Conservation (phyloP, 345 rosid species). For the Capsella bursapastoris region DNA sequence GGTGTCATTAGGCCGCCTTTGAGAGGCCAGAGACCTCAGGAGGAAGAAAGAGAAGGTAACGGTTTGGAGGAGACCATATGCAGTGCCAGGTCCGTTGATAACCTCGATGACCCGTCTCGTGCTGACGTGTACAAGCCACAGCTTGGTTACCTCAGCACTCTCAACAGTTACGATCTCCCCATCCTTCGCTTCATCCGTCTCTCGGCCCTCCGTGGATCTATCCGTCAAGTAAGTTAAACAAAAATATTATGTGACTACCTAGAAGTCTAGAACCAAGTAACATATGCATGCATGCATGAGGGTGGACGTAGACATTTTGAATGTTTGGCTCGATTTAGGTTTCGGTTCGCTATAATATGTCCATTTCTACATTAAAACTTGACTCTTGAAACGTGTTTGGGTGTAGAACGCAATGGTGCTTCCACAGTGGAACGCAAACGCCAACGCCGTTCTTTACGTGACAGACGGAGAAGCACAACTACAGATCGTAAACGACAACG, state of each 20-base stretch:
- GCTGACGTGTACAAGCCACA: slow-evolving; percentile 67
- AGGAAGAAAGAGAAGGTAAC: slow-evolving; percentile 29
- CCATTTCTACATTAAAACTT: not conserved
- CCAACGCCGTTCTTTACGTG: slow-evolving; percentile 64
- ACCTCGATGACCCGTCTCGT: slow-evolving; percentile 51
- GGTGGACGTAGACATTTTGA: not conserved
- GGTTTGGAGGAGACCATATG: slow-evolving; percentile 70
- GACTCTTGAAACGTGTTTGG: slow-evolving; percentile 5
- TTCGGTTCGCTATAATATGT: not conserved
- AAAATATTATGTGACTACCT: not conserved
- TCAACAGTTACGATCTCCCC: slow-evolving; percentile 65
- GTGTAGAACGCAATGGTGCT: slow-evolving; percentile 61
- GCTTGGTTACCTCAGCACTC: slow-evolving; percentile 58
- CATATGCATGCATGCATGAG: not conserved
- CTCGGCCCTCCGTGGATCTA: slow-evolving; percentile 61
- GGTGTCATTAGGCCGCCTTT: slow-evolving; percentile 54
- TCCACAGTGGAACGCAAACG: slow-evolving; percentile 73
- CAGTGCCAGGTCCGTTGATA: slow-evolving; percentile 49
- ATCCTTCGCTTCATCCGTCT: slow-evolving; percentile 57
- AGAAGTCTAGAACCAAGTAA: not conserved
- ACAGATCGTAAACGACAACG: slow-evolving; percentile 68
- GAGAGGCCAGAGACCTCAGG: slow-evolving; percentile 27
- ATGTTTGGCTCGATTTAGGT: not conserved
- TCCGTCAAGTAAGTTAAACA: slow-evolving; percentile 40
- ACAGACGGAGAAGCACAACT: slow-evolving; percentile 57